Percentiles rank a stretch among this genome's conserved stretches.
Conservation (phyloP, 768 basidiomycete species). For the Russula virescens region DNA sequence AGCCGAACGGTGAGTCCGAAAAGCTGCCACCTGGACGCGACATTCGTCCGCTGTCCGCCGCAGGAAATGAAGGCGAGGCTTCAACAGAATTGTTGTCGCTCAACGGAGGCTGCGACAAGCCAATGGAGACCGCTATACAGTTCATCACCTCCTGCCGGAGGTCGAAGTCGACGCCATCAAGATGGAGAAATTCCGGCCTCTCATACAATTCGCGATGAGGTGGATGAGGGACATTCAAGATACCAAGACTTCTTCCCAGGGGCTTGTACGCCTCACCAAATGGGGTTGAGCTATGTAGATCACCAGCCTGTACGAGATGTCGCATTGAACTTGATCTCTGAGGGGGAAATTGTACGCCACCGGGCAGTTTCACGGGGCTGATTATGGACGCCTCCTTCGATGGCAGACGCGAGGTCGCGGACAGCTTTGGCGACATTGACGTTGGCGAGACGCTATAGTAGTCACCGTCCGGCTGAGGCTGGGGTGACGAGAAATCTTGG, state of each 20-base stretch:
- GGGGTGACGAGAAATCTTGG: slow-evolving; percentile 30
- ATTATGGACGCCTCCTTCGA: slow-evolving; percentile 29
- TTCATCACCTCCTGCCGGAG: slow-evolving; percentile 96
- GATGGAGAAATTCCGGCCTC: slow-evolving; percentile 25
- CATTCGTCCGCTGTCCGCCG: slow-evolving; percentile 37
- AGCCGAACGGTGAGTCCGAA: slow-evolving; percentile 65
- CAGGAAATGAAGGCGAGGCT: slow-evolving; percentile 56
- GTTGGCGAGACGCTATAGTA: slow-evolving; percentile 42
- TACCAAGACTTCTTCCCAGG: slow-evolving; percentile 23
- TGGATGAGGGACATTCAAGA: slow-evolving; percentile 14
- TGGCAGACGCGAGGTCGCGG: slow-evolving; percentile 11
- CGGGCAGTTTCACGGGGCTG: slow-evolving; percentile 23
- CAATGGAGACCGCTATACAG: slow-evolving; percentile 96
- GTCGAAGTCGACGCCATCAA: slow-evolving; percentile 73
- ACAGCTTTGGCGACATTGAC: slow-evolving; percentile 23
- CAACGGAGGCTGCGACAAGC: slow-evolving; percentile 80
- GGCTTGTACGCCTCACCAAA: slow-evolving; percentile 39
- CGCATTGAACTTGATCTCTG: slow-evolving; percentile 39
- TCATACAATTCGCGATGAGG: slow-evolving; percentile 19
- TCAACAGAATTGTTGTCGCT: slow-evolving; percentile 62
- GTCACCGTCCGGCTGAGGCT: slow-evolving; percentile 47
- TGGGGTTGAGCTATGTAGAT: slow-evolving; percentile 57
- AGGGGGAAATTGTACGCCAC: slow-evolving; percentile 20
- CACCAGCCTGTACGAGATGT: slow-evolving; percentile 68
- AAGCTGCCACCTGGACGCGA: slow-evolving; percentile 29